phyloP scores from a whole-genome alignment of 257 asterid species.

The Leptodermis oblonga region DNA sequence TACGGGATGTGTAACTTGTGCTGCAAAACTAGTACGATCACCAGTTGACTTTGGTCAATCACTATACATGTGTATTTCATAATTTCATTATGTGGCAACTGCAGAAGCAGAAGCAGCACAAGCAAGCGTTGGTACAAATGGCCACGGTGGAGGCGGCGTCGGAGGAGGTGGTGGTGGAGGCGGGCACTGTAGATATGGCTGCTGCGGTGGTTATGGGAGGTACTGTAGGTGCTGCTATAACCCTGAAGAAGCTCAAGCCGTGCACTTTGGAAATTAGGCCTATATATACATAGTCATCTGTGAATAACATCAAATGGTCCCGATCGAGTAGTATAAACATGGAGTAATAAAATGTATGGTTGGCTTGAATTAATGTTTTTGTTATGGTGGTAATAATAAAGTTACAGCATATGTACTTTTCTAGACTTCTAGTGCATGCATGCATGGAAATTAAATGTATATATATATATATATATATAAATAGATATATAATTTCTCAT shows the following conservation, averaged over 20 bases:
- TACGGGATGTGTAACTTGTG: no score
- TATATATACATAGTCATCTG: background rate
- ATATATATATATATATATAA: no score
- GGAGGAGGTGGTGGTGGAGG: background rate
- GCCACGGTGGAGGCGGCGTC: background rate
- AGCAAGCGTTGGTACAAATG: background rate
- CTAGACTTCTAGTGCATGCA: background rate
- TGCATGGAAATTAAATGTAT: background rate
- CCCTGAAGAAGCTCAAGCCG: slow-evolving; percentile 15
- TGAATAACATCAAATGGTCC: background rate
- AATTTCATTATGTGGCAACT: background rate
- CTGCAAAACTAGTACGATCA: no score
- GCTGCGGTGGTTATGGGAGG: slow-evolving; percentile 11
- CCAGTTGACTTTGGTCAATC: no score
- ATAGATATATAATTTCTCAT: no score
- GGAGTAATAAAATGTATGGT: background rate
- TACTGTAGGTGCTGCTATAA: slow-evolving; percentile 17
- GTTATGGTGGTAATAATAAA: background rate
- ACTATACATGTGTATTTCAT: no score
- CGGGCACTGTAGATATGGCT: slow-evolving; percentile 16
- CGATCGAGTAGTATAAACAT: background rate
- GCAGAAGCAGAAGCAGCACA: background rate
- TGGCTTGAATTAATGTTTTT: background rate
- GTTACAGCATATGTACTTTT: background rate
- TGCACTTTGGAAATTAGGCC: background rate